Evolutionary conservation across 2,329 filamentous ascomycete genomes (phyloP).

Genomic region (Ophiostoma sp.): DNA sequence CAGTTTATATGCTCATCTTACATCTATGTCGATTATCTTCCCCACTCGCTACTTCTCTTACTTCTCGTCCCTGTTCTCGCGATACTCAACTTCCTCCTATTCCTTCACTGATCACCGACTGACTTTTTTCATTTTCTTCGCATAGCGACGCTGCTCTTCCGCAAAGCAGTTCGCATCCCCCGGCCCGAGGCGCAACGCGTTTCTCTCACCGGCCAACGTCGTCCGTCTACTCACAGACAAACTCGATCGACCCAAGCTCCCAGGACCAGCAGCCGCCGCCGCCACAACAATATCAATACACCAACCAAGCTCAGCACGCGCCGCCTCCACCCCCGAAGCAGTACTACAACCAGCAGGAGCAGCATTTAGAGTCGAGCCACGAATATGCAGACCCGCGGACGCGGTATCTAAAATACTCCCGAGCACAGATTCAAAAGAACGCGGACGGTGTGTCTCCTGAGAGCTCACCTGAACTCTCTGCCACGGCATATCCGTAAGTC

Average conservation of each 20-base stretch:
- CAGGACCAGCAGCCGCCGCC: constrained; percentile 24
- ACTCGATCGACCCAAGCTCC: constrained; percentile 37
- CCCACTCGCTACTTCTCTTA: background rate
- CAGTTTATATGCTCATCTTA: background rate
- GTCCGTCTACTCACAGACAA: constrained; percentile 57
- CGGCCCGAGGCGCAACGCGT: constrained; percentile 32
- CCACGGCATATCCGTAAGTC: background rate
- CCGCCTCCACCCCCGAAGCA: background rate
- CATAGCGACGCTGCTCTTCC: constrained; percentile 30
- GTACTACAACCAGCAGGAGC: background rate
- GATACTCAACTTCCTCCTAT: background rate
- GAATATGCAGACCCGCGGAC: constrained; percentile 14
- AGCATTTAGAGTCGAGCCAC: constrained; percentile 15
- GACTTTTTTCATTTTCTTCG: background rate
- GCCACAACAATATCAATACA: constrained; percentile 22
- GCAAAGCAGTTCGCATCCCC: constrained; percentile 32
- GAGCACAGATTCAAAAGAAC: background rate
- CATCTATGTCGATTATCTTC: background rate
- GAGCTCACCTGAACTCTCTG: constrained; percentile 49
- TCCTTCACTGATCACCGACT: background rate
- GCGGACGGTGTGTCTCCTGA: constrained; percentile 48
- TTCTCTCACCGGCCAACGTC: constrained; percentile 44
- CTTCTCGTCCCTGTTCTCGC: constrained; percentile 9
- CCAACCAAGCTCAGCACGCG: background rate
- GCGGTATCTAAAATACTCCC: constrained; percentile 23